Percentiles rank a stretch among this genome's conserved stretches.
Conservation (phyloP, 2,329 filamentous ascomycete species). For the Aulographum hederae region DNA sequence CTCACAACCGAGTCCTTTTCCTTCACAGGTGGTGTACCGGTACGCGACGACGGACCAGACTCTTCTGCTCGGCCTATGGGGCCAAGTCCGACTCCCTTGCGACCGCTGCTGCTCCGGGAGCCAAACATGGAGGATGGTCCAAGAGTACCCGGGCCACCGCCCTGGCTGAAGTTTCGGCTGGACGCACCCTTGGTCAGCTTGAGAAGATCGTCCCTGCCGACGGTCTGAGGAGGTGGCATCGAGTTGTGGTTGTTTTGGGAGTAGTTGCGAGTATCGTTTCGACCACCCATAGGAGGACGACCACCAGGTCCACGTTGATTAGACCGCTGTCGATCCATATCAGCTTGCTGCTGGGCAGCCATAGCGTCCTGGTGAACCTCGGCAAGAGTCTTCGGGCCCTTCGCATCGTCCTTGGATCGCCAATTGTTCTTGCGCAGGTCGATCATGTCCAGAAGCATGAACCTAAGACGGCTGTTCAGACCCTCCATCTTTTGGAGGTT, state of each 20-base stretch:
- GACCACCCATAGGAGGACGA: slow-evolving; percentile 55
- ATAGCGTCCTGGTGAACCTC: slow-evolving; percentile 75
- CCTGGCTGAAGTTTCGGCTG: slow-evolving; percentile 42
- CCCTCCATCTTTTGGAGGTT: slow-evolving; percentile 57
- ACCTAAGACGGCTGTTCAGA: slow-evolving; percentile 72
- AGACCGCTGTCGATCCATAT: slow-evolving; percentile 39
- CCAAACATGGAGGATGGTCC: slow-evolving; percentile 80
- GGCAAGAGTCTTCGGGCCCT: slow-evolving; percentile 91
- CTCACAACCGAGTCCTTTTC: slow-evolving; percentile 45
- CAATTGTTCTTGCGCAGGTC: slow-evolving; percentile 66
- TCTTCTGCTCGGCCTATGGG: slow-evolving; percentile 45
- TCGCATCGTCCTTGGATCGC: slow-evolving; percentile 75
- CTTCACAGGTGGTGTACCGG: slow-evolving; percentile 61
- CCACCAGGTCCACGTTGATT: slow-evolving; percentile 48
- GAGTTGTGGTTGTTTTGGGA: slow-evolving; percentile 46
- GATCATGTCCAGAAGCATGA: slow-evolving; percentile 91
- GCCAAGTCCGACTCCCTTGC: slow-evolving; percentile 55
- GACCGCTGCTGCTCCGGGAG: slow-evolving; percentile 70
- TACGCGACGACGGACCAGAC: slow-evolving; percentile 73
- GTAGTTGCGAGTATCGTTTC: slow-evolving; percentile 76
- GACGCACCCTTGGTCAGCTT: slow-evolving; percentile 42
- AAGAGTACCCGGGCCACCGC: slow-evolving; percentile 36
- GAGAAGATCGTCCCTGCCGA: slow-evolving; percentile 80
- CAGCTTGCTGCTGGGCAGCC: slow-evolving; percentile 64
- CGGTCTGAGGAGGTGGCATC: slow-evolving; percentile 61